Percentiles rank a stretch among this genome's conserved stretches.
These are phyloP conservation scores for Morella rubra DNA, from an alignment of 306 rosid genomes.

Conservation along the genomic window DNA sequence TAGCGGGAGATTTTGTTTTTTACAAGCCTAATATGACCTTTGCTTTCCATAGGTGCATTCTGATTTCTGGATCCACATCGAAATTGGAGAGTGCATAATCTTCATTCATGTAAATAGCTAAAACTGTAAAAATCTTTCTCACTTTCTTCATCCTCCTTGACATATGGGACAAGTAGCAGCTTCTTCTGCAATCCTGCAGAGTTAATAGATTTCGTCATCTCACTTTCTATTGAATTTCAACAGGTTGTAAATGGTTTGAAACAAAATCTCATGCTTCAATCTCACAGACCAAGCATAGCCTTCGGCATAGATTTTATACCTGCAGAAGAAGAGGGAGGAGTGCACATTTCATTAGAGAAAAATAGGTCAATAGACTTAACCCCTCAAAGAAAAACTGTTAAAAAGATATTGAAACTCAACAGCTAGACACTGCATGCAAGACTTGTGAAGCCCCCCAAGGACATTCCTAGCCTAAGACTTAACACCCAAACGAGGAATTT, in stretches of 20 bases:
- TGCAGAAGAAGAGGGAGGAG: constrained; percentile 23
- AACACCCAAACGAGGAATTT: not conserved
- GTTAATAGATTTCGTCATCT: not conserved
- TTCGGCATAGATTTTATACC: constrained; percentile 96
- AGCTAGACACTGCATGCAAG: too few relatives aligned
- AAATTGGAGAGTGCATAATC: not conserved
- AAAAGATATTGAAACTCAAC: too few relatives aligned
- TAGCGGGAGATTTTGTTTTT: not conserved
- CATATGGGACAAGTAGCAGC: constrained; percentile 48
- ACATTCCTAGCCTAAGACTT: not conserved
- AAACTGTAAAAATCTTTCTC: constrained; percentile 42
- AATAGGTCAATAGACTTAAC: too few relatives aligned
- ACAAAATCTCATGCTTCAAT: constrained; percentile 51
- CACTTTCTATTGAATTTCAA: not conserved
- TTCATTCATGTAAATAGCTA: not conserved
- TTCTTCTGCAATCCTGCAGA: constrained; percentile 47
- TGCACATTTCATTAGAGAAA: too few relatives aligned
- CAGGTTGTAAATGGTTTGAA: not conserved
- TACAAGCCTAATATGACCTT: not conserved
- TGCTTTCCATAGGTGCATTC: not conserved
- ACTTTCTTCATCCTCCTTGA: constrained; percentile 48
- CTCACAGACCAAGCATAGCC: constrained; percentile 99
- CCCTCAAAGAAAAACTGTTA: too few relatives aligned
- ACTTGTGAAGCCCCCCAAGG: not conserved
- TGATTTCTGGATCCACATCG: constrained; percentile 7